Percentiles rank a stretch among this genome's conserved stretches.
phyloP scores from a whole-genome alignment of 495 filamentous ascomycete species.

The Trichoderma asperelloides region DNA sequence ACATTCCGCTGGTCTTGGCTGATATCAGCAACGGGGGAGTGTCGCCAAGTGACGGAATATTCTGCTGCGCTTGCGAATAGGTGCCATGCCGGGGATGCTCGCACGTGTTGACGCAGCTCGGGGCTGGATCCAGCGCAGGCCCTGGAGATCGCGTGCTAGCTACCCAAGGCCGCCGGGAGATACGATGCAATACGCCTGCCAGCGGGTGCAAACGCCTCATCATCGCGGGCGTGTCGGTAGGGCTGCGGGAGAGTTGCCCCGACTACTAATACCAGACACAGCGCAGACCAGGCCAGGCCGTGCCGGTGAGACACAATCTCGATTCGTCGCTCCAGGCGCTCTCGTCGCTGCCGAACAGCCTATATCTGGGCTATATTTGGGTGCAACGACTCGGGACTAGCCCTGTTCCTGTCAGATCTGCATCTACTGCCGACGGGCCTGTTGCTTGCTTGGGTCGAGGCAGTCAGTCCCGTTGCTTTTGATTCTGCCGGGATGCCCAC shows the following conservation, averaged over 20 bases:
- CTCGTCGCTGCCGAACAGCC: not conserved
- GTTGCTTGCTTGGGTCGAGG: not conserved
- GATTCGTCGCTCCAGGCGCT: not conserved
- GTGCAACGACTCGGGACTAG: not conserved
- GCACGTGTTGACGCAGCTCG: too few relatives aligned
- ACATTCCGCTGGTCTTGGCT: not conserved
- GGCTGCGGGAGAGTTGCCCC: not conserved
- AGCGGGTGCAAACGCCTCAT: too few relatives aligned
- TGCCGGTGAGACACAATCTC: not conserved
- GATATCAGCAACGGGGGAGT: not conserved
- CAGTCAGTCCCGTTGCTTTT: not conserved
- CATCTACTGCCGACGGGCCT: not conserved
- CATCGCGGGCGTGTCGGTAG: not conserved
- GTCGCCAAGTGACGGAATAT: too few relatives aligned
- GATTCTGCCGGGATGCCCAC: not conserved
- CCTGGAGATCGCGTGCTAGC: not conserved
- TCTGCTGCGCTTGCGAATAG: too few relatives aligned
- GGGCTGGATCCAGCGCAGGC: too few relatives aligned
- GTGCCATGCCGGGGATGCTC: too few relatives aligned
- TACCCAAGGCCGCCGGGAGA: too few relatives aligned
- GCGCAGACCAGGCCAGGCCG: not conserved
- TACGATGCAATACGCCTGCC: too few relatives aligned
- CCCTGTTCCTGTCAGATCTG: conserved; percentile 8
- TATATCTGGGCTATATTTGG: not conserved
- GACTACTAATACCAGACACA: not conserved